Base-by-base conservation (phyloP, 495 filamentous ascomycete genomes). In the Ascodesmis nigricans region DNA sequence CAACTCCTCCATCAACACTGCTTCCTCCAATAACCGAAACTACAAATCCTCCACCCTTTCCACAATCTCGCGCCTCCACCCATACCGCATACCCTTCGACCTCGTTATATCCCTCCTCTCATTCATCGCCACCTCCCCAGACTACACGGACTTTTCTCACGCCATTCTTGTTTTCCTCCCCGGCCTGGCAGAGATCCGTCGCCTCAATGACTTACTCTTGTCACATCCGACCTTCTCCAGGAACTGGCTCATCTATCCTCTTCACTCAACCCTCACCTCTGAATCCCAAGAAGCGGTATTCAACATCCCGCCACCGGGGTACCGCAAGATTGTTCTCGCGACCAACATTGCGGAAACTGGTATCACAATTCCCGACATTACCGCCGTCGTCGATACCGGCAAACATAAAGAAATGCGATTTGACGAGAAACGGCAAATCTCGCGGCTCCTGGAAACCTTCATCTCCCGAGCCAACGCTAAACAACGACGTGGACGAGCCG, bases 291-390 rank as follows among this genome's bases (percentile, higher is more conserved):
- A 93, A 54, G 69, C 71, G 28, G 87, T 83, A 1, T 93, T 97
- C 49, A 58, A 74, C 1, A 58, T 91, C 2, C 84, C 87, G 5
- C 82, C 80, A 1, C 62, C 63, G 10, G 84, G 79, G 4, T 62
- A 67, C 25, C 64, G 81, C 36, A 95, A 93, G 57, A 87, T 93
- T 39, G 82, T 93, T 3, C 66, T 92, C 29, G 79, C 84, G 3
- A 97, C 84, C 5, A 95, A 95, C 48, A 93, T 95, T 47, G 84
- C 84, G 15, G 84, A 95, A 49, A 95, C 84, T 0, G 83, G 82
- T 56, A 91, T 95, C 46, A 95, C 84, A 0, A 95, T 95, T 44
- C 84, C 84, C 1, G 84, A 93, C 53, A 73, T 95, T 22, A 93
- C 84, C 3, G 90, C 81, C 45, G 84, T 95, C 17, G 73, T 95